A percentile compares a stretch with the other conserved stretches of the same genome.
phyloP scores from a whole-genome alignment of 768 basidiomycete genomes.

The Lentinula sp. region DNA sequence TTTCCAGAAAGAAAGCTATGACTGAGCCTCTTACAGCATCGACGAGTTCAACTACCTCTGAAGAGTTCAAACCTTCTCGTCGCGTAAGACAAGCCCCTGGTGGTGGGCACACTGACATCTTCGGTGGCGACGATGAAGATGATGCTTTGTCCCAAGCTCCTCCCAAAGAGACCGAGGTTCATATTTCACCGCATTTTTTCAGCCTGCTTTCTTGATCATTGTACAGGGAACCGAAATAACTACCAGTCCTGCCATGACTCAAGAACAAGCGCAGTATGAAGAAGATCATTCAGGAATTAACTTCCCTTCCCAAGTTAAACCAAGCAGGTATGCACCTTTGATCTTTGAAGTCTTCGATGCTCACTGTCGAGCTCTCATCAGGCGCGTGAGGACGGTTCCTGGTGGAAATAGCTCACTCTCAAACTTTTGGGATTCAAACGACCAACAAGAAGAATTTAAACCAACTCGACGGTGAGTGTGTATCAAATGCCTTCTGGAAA shows the following conservation, averaged over 20 bases:
- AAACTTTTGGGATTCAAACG: conserved; percentile 43
- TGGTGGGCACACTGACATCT: conserved; percentile 45
- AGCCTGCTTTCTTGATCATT: background rate
- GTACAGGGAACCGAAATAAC: background rate
- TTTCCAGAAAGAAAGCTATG: background rate
- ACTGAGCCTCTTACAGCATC: background rate
- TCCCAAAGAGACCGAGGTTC: conserved; percentile 17
- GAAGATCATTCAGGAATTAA: conserved; percentile 26
- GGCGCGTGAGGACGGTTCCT: conserved; percentile 38
- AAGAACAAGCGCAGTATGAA: conserved; percentile 10
- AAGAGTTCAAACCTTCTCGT: conserved; percentile 47
- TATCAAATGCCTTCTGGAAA: background rate
- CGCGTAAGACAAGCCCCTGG: conserved; percentile 52
- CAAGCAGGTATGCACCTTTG: conserved; percentile 36
- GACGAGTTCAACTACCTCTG: conserved; percentile 1
- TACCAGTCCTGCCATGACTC: background rate
- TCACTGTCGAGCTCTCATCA: conserved; percentile 10
- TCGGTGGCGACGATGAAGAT: conserved; percentile 36
- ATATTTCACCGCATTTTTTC: conserved; percentile 1
- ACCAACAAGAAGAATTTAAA: conserved; percentile 43
- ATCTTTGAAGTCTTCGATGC: background rate
- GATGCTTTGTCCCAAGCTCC: conserved; percentile 60
- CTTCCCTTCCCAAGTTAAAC: conserved; percentile 33
- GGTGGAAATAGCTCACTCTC: conserved; percentile 37
- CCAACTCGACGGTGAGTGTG: conserved; percentile 59